Conservation (phyloP, 441 rosid species). For the Brassica balearica region DNA sequence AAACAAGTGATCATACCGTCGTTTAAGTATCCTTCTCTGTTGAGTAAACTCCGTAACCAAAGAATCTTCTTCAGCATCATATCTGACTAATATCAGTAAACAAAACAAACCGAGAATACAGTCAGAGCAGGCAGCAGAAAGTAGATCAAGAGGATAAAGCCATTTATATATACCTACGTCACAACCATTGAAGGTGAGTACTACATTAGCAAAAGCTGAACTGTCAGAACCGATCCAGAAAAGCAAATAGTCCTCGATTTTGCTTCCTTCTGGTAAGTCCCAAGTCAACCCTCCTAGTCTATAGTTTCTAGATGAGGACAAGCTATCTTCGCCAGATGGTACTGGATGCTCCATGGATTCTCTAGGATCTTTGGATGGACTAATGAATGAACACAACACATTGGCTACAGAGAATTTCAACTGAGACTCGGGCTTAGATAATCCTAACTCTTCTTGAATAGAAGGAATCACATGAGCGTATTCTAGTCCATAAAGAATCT, state of each 20-base stretch:
- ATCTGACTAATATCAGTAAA: constrained; percentile 71
- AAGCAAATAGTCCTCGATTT: constrained; percentile 72
- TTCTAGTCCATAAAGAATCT: constrained; percentile 92
- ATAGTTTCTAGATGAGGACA: constrained; percentile 43
- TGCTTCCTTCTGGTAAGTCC: constrained; percentile 66
- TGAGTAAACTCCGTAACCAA: constrained; percentile 77
- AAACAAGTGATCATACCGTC: constrained; percentile 56
- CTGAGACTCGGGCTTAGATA: constrained; percentile 31
- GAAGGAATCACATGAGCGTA: constrained; percentile 67
- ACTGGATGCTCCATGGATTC: constrained; percentile 44
- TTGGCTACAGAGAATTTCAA: constrained; percentile 55
- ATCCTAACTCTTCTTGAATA: constrained; percentile 52
- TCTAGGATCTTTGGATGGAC: constrained; percentile 54
- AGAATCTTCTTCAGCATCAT: constrained; percentile 69
- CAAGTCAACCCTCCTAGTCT: constrained; percentile 79
- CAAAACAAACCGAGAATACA: constrained; percentile 22
- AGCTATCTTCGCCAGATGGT: constrained; percentile 41
- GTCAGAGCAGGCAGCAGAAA: neutral
- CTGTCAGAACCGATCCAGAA: constrained; percentile 79
- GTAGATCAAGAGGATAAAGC: constrained; percentile 32
- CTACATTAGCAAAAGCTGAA: constrained; percentile 84
- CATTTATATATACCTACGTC: constrained; percentile 73
- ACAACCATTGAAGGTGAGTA: constrained; percentile 77
- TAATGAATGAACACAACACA: constrained; percentile 56
- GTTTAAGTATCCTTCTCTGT: constrained; percentile 80